Evolutionary conservation across 306 rosid genomes (phyloP).

Genomic region (Dryas octopetala): DNA sequence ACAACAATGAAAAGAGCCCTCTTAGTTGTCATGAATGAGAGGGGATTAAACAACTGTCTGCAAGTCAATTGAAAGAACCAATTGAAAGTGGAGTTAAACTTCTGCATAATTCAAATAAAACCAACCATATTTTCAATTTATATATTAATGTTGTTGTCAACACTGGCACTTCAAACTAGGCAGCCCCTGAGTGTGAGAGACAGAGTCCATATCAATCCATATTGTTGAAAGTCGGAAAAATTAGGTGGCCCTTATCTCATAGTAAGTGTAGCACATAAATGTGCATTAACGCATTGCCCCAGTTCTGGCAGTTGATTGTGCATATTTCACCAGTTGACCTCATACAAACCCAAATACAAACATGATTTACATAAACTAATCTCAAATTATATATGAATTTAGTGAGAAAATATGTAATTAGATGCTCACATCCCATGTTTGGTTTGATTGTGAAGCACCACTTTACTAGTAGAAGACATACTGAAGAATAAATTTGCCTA

Average conservation of each 20-base stretch:
- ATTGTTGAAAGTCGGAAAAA: background rate
- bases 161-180: constrained; percentile 6
- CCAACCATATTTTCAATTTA: background rate
- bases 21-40: background rate
- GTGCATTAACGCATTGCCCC: background rate
- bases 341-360: background rate
- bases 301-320: background rate
- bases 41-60: background rate
- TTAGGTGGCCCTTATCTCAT: background rate
- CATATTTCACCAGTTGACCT: background rate
- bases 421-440: no score
- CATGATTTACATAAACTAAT: background rate
- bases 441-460: no score
- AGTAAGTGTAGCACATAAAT: constrained; percentile 7
- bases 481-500: no score
- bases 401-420: background rate
- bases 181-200: background rate
- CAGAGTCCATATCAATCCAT: background rate
- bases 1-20: background rate
- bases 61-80: background rate
- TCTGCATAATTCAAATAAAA: background rate
- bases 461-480: no score
- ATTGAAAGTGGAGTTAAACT: background rate
- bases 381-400: background rate
- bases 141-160: background rate